Base-by-base conservation (phyloP, 108 stramenopile genomes). In the Mediolabrus comicus region DNA sequence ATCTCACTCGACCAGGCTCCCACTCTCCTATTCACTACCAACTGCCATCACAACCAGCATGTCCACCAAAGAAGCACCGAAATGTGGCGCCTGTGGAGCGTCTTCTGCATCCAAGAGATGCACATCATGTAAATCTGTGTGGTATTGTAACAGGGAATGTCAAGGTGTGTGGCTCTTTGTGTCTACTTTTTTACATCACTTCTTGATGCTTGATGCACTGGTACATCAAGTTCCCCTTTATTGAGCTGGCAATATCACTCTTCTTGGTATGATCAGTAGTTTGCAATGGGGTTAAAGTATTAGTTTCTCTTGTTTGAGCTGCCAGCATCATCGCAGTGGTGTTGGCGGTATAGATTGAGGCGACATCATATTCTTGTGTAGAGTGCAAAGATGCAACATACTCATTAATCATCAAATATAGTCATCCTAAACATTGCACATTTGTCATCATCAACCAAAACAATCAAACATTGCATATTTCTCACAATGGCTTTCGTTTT, bases 41-140 rank as follows among this genome's bases (percentile, higher is more conserved):
- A n/a, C n/a, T n/a, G n/a, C 46, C 14, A 24, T 22, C 46, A 3
- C 22, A 5, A 49, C n/a, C 22, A 24, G 1, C 17, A 49, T 49
- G 46, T 49, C 46, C 22, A 49, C 19, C 10, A 22, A 7, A 22
- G 22, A 49, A 22, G n/a, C n/a, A n/a, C n/a, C n/a, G n/a, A 14
- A 49, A 49, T 49, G 46, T 8, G 46, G 14, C 22, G 46, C 46
- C 0, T 49, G 46, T 49, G 46, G 46, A 24, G 46, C 46, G 46
- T 58, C 63, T 14, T 62, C 73, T 31, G 77, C 84, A 9, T 51
- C 65, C 11, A 82, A 85, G 58, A 65, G 82, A 56, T 85, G 84
- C 56, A 53, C 68, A 25, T 70, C 75, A 64, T 85, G 84, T 53
- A 83, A 79, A 54, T 36, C 59, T 10, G 57, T 62, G 9, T 83